Base-by-base conservation (phyloP, 2,329 filamentous ascomycete species). In the Calonectria crousiana region DNA sequence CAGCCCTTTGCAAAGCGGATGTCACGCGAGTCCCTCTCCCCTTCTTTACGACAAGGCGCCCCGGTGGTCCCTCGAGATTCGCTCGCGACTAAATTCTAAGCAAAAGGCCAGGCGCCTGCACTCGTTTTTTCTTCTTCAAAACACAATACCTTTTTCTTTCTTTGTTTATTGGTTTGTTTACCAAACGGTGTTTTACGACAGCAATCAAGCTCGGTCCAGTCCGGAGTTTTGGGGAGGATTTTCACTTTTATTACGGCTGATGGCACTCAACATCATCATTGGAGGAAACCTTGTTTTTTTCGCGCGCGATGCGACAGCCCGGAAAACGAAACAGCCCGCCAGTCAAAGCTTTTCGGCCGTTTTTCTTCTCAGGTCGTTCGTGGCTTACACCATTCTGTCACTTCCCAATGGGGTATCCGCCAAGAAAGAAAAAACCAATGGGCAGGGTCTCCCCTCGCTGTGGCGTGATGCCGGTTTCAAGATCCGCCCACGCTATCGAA, bases 11-110 rank as follows among this genome's bases (percentile, higher is more conserved):
- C 38, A 16, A 67, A 66, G 36, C 74, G 79, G 38, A 74, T 70
- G 34, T 80, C 79, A 23, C 62, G 71, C 20, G 79, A 81, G 16
- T 80, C 79, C 13, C 56, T 80, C 51, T 74, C 78, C 32, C 79
- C 79, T 3, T 80, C 79, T 2, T 69, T 80, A n/a, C 74, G 76
- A 14, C 77, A 80, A 68, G 79, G 77, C 13, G 77, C 76, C 71
- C 76, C 76, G n/a, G 75, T 77, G 6, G 64, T 72, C 11, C 77
- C 78, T 26, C 77, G 73, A 51, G 79, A 81, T 47, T 58, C 65
- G 5, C 23, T 80, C 11, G 69, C 77, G 28, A 80, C 78, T 71
- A 73, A 66, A 20, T 77, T 62, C 23, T 62, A 62, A 41, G 38
- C 34, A 41, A 41, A 74, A 58, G 23, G n/a, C 72, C n/a, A 32